Evolutionary conservation across 2,329 filamentous ascomycete species (phyloP).

Genomic region (Chrysosporium queenslandicum): DNA sequence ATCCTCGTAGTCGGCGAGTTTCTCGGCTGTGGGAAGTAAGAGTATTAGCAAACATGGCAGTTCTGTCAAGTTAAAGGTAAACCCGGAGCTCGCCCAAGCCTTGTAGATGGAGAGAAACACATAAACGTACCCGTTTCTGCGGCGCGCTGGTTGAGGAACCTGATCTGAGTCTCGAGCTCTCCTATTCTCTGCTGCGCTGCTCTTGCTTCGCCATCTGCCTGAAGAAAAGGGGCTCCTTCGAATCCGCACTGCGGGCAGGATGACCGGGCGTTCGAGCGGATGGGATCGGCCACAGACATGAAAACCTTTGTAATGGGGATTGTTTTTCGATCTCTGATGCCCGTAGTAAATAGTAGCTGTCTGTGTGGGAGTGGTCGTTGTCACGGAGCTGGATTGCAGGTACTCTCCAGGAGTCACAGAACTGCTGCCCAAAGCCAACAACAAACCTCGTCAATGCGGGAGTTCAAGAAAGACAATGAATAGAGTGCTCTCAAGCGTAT

Average conservation of each 20-base stretch:
- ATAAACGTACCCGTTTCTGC: slow-evolving; percentile 41
- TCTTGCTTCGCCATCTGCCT: slow-evolving; percentile 19
- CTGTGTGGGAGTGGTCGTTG: background rate
- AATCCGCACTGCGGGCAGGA: slow-evolving; percentile 33
- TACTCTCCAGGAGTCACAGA: too few relatives aligned
- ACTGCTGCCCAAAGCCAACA: too few relatives aligned
- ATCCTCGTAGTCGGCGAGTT: slow-evolving; percentile 54
- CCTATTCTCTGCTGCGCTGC: slow-evolving; percentile 35
- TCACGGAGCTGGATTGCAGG: too few relatives aligned
- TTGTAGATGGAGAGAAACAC: background rate
- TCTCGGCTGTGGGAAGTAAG: slow-evolving; percentile 37
- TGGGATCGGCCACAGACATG: slow-evolving; percentile 6
- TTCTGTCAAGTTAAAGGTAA: background rate
- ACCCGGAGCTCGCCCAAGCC: too few relatives aligned
- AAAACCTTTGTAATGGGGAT: too few relatives aligned
- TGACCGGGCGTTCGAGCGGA: background rate
- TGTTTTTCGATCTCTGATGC: background rate
- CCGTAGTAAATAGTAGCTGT: background rate
- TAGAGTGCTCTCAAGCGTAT: too few relatives aligned
- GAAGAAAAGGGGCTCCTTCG: slow-evolving; percentile 18
- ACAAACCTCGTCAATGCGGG: too few relatives aligned
- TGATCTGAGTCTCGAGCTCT: slow-evolving; percentile 48
- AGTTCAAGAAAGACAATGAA: too few relatives aligned
- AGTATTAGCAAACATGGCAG: slow-evolving; percentile 5
- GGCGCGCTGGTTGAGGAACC: slow-evolving; percentile 43